Conservation (phyloP, 345 rosid genomes). For the Murraya paniculata region DNA sequence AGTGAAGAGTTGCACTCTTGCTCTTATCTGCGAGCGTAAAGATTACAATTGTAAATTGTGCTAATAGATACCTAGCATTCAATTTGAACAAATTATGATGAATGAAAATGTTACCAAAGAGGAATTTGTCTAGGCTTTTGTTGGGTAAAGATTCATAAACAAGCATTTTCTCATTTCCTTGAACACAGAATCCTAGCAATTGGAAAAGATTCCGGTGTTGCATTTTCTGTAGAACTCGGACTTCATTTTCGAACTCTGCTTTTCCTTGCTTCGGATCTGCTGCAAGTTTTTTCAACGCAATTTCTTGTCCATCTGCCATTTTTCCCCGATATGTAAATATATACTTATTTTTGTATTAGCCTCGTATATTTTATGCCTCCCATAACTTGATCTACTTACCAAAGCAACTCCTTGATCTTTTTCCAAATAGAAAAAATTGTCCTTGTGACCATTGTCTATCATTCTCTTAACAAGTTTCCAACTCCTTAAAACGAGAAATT, state of each 20-base stretch:
- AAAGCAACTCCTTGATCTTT: no score
- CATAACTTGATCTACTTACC: no score
- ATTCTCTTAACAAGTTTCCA: no score
- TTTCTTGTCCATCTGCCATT: conserved; percentile 1
- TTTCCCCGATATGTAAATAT: conserved; percentile 5
- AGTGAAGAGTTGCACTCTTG: neutral
- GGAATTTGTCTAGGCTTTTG: conserved; percentile 13
- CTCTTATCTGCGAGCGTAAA: neutral
- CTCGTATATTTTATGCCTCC: no score
- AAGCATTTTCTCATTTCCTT: conserved; percentile 10
- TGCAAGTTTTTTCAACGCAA: conserved; percentile 9
- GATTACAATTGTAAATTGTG: no score
- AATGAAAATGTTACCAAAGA: neutral
- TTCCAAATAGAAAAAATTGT: no score
- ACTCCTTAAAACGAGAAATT: no score
- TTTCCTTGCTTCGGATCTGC: neutral
- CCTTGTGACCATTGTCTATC: no score
- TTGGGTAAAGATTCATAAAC: conserved; percentile 16
- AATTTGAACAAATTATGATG: neutral
- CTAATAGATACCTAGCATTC: neutral
- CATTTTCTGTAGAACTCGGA: neutral
- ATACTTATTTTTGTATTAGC: no score
- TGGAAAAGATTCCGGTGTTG: conserved; percentile 12
- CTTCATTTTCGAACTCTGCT: conserved; percentile 12
- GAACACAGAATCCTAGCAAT: conserved; percentile 4